Evolutionary conservation across 257 asterid species (phyloP).

Genomic region (Galeopsis tetrahit): DNA sequence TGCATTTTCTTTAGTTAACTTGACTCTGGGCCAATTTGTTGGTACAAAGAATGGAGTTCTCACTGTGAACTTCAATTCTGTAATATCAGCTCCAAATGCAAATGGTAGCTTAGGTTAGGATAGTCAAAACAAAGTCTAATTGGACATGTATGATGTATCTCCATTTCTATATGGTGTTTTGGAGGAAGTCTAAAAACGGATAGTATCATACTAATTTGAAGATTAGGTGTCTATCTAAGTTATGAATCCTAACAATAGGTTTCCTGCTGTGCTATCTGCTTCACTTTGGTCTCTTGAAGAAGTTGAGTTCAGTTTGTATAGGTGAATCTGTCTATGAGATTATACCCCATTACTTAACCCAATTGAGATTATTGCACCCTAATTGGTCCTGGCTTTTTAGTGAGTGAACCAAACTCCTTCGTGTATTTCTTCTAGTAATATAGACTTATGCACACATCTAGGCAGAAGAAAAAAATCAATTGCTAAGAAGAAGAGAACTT

Average conservation of each 20-base stretch:
- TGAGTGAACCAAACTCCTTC: background rate
- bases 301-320: background rate
- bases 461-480: slow-evolving; percentile 5
- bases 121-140: background rate
- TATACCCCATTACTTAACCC: background rate
- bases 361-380: background rate
- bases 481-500: background rate
- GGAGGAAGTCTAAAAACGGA: background rate
- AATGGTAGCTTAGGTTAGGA: background rate
- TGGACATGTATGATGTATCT: background rate
- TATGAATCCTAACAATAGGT: background rate
- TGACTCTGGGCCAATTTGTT: background rate
- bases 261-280: background rate
- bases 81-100: background rate
- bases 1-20: background rate
- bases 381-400: background rate
- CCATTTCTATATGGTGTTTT: background rate
- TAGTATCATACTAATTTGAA: background rate
- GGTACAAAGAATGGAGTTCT: background rate
- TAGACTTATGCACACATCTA: background rate
- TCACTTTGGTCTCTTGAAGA: slow-evolving; percentile 8
- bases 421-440: background rate
- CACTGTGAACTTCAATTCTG: background rate
- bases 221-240: background rate
- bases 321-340: slow-evolving; percentile 14